Conservation (phyloP, 352 stramenopile genomes). For the Globisporangium emineosum region DNA sequence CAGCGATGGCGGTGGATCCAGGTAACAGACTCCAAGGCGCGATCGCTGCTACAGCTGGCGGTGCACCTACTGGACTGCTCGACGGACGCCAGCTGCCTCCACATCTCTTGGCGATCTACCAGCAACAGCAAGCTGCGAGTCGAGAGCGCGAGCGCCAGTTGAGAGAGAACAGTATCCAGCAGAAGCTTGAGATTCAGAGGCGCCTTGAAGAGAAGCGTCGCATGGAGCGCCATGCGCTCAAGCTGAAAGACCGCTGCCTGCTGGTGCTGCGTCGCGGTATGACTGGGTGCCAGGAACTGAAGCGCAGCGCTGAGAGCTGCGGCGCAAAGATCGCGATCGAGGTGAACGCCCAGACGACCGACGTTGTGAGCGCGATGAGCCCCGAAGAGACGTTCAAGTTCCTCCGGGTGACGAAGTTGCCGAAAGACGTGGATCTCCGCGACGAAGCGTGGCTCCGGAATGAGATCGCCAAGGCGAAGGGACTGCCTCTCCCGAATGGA, state of each 20-base stretch:
- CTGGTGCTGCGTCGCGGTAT: conserved; percentile 73
- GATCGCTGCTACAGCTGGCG: background rate
- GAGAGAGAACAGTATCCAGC: conserved; percentile 14
- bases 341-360: conserved; percentile 69
- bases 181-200: conserved; percentile 15
- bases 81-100: conserved; percentile 18
- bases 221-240: conserved; percentile 41
- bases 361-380: conserved; percentile 75
- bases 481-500: conserved; percentile 15
- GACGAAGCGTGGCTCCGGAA: conserved; percentile 66
- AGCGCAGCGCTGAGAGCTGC: conserved; percentile 49
- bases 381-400: conserved; percentile 57
- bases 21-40: background rate
- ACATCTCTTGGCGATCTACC: conserved; percentile 22
- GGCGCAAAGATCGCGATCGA: conserved; percentile 73
- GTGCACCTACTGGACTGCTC: background rate
- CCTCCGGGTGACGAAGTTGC: conserved; percentile 67
- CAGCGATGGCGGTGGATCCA: background rate
- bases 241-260: conserved; percentile 54
- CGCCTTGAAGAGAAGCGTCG: conserved; percentile 24
- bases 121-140: conserved; percentile 24
- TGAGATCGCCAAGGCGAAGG: conserved; percentile 65
- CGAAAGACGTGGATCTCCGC: conserved; percentile 63
- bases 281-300: conserved; percentile 66
- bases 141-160: conserved; percentile 16